Conservation (phyloP, 2,329 filamentous ascomycete species). For the Ophiostoma quercus region DNA sequence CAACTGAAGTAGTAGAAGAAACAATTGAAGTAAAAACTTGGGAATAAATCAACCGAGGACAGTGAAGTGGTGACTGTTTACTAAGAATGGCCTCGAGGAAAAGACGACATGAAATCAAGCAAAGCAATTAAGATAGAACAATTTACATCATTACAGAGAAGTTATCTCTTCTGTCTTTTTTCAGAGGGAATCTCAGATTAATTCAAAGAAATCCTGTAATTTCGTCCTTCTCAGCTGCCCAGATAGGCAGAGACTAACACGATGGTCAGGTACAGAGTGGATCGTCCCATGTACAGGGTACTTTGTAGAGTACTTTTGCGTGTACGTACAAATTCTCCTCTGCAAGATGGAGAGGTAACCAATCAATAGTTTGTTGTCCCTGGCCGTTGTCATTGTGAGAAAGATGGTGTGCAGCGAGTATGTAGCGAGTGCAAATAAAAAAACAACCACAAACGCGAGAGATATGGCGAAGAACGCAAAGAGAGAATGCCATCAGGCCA, state of each 20-base stretch:
- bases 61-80: too few species aligned
- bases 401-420: too few species aligned
- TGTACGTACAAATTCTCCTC: not conserved
- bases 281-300: not conserved
- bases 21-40: too few species aligned
- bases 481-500: too few species aligned
- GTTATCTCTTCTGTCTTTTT: too few species aligned
- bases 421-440: too few species aligned
- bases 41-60: too few species aligned
- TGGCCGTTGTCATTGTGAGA: not conserved
- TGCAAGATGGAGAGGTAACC: not conserved
- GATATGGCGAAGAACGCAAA: not conserved
- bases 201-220: not conserved
- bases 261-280: constrained; percentile 8
- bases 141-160: too few species aligned
- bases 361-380: not conserved
- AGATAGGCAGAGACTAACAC: constrained; percentile 3
- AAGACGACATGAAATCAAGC: too few species aligned
- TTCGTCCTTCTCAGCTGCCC: not conserved
- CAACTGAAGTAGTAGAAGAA: not conserved
- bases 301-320: not conserved
- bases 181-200: not conserved
- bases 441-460: too few species aligned
- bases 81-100: too few species aligned
- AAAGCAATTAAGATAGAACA: too few species aligned